Evolutionary conservation across 352 stramenopile genomes (phyloP).

Genomic region (Pilasporangium apinafurcum): DNA sequence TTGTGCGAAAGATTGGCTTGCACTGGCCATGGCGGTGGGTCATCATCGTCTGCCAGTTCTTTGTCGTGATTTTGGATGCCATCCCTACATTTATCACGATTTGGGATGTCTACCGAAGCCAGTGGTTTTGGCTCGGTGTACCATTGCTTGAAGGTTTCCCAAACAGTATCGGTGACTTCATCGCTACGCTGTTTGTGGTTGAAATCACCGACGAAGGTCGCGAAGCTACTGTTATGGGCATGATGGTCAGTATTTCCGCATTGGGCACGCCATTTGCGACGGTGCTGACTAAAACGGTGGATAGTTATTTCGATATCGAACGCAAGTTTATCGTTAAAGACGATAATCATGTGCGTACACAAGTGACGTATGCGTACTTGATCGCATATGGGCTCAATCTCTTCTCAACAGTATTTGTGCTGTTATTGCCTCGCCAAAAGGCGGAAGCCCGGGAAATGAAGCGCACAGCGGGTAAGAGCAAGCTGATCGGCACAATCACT

Average conservation of each 20-base stretch:
- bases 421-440: constrained; percentile 48
- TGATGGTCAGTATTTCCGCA: constrained; percentile 35
- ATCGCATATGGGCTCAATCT: constrained; percentile 56
- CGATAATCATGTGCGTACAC: constrained; percentile 25
- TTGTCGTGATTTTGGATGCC: constrained; percentile 35
- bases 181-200: constrained; percentile 41
- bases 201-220: constrained; percentile 41
- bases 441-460: constrained; percentile 35
- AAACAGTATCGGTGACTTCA: constrained; percentile 34
- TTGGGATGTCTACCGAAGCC: constrained; percentile 60
- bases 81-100: constrained; percentile 53
- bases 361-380: constrained; percentile 46
- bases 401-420: constrained; percentile 33
- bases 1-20: constrained; percentile 38
- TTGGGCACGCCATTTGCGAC: constrained; percentile 44
- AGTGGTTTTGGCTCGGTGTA: constrained; percentile 63
- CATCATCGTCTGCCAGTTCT: constrained; percentile 28
- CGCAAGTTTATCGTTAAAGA: constrained; percentile 35
- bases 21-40: constrained; percentile 49
- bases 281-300: constrained; percentile 48
- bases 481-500: constrained; percentile 25
- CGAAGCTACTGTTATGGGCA: constrained; percentile 38
- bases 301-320: constrained; percentile 48
- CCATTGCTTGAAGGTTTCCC: constrained; percentile 46
- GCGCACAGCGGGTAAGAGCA: constrained; percentile 27